Evolutionary conservation across 352 stramenopile genomes (phyloP).

Genomic region (Globisporangium paddicum): DNA sequence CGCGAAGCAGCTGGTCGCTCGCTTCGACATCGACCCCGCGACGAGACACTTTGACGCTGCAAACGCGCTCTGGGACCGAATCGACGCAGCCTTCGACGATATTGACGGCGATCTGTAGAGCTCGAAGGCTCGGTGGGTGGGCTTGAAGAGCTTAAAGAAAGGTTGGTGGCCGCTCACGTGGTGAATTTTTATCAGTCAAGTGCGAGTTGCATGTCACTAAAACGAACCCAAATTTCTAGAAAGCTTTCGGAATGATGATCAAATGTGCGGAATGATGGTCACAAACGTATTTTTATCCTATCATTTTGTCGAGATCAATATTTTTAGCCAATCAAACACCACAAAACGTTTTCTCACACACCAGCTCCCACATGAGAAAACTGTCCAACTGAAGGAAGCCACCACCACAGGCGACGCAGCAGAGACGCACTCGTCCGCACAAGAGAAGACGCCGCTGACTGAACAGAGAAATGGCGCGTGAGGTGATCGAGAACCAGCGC

Average conservation of each 20-base stretch:
- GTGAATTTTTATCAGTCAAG: no score
- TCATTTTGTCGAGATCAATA: background rate
- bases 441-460: background rate
- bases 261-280: background rate
- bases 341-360: background rate
- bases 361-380: background rate
- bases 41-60: conserved; percentile 50
- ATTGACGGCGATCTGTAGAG: conserved; percentile 42
- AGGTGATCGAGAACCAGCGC: conserved; percentile 86
- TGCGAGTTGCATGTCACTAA: conserved; percentile 1
- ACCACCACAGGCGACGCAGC: background rate
- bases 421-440: background rate
- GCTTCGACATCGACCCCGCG: conserved; percentile 53
- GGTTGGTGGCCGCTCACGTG: no score
- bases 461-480: conserved; percentile 25
- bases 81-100: conserved; percentile 63
- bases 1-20: conserved; percentile 44
- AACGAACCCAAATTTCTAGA: no score
- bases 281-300: background rate
- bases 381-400: background rate
- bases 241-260: background rate
- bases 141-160: no score
- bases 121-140: background rate
- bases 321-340: background rate
- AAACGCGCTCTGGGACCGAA: conserved; percentile 64